Evolutionary conservation across 805 yeast genomes (phyloP).

Genomic region (Metschnikowia bowlesiae): DNA sequence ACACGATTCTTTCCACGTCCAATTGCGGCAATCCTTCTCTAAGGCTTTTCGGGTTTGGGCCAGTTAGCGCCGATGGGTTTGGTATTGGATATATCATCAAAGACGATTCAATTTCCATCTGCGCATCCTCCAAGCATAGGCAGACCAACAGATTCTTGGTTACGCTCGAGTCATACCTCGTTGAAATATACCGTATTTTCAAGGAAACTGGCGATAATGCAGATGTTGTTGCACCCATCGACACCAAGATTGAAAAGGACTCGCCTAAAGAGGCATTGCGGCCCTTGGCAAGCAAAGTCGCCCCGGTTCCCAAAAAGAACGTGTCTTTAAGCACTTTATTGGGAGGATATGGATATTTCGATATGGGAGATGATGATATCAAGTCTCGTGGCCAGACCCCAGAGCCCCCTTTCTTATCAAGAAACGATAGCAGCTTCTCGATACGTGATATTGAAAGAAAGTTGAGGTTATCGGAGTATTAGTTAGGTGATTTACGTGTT

Average conservation of each 20-base stretch:
- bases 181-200: slow-evolving; percentile 39
- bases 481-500: neutral
- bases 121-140: slow-evolving; percentile 57
- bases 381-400: slow-evolving; percentile 57
- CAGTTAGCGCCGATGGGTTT: slow-evolving; percentile 54
- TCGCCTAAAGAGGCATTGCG: neutral
- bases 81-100: slow-evolving; percentile 55
- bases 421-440: slow-evolving; percentile 37
- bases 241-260: slow-evolving; percentile 20
- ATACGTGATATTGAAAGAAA: slow-evolving; percentile 61
- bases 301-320: slow-evolving; percentile 9
- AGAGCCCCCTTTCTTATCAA: slow-evolving; percentile 45
- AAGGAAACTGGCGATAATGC: slow-evolving; percentile 20
- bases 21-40: slow-evolving; percentile 61
- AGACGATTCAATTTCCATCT: slow-evolving; percentile 48
- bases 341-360: slow-evolving; percentile 61
- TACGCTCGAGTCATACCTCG: slow-evolving; percentile 47
- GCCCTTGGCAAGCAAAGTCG: slow-evolving; percentile 7
- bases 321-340: slow-evolving; percentile 31
- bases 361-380: slow-evolving; percentile 49
- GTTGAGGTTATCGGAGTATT: slow-evolving; percentile 60
- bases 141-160: slow-evolving; percentile 54
- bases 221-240: slow-evolving; percentile 21
- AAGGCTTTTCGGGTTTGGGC: slow-evolving; percentile 56
- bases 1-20: slow-evolving; percentile 57